Evolutionary conservation across 2,329 filamentous ascomycete genomes (phyloP).

Genomic region (Malbranchea zuffiana): DNA sequence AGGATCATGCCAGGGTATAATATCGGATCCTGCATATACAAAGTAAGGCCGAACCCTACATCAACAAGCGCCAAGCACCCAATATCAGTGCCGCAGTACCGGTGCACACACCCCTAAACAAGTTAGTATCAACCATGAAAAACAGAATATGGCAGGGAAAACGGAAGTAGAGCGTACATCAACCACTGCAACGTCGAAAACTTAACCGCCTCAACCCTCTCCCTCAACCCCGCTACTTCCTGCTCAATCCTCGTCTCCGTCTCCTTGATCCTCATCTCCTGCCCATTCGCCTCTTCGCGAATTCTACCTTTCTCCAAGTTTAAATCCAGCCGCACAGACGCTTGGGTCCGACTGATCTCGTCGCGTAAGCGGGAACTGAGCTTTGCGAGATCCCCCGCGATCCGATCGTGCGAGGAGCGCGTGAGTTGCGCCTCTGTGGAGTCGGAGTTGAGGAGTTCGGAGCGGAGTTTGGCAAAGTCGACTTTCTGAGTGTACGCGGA

Average conservation of each 20-base stretch:
- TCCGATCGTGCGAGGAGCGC: constrained; percentile 75
- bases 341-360: constrained; percentile 89
- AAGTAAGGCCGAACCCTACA: too few relatives aligned
- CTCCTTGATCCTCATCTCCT: constrained; percentile 97
- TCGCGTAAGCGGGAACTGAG: constrained; percentile 79
- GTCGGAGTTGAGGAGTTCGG: constrained; percentile 83
- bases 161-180: constrained; percentile 58
- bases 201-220: constrained; percentile 93
- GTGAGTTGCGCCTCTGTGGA: constrained; percentile 84
- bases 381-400: constrained; percentile 92
- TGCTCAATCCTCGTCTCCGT: constrained; percentile 98
- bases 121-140: constrained; percentile 20
- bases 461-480: constrained; percentile 93
- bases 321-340: constrained; percentile 79
- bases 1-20: too few relatives aligned
- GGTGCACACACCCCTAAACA: constrained; percentile 50
- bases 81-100: constrained; percentile 56
- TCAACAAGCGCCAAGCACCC: constrained; percentile 56
- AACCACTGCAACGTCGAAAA: constrained; percentile 97
- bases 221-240: constrained; percentile 79
- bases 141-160: not conserved
- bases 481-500: constrained; percentile 71
- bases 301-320: constrained; percentile 97
- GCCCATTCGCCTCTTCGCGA: constrained; percentile 86
- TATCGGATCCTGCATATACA: too few relatives aligned